Conservation (phyloP, 2,329 filamentous ascomycete species). For the Cladophialophora yegresii region DNA sequence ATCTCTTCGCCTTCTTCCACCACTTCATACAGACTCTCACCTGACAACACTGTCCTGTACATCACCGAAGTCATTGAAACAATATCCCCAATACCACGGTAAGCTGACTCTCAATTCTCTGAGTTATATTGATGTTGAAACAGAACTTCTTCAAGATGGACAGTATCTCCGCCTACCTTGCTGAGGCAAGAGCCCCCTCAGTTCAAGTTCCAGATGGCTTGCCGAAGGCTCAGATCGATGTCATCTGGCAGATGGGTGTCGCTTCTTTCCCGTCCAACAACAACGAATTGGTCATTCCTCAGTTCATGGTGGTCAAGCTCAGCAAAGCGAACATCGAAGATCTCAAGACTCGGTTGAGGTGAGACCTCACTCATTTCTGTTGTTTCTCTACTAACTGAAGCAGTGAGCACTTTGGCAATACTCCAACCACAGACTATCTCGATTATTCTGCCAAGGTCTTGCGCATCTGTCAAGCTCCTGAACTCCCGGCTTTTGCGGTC, state of each 20-base stretch:
- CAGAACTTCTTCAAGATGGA: constrained; percentile 13
- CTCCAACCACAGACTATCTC: constrained; percentile 38
- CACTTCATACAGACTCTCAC: neutral
- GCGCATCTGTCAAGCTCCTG: constrained; percentile 40
- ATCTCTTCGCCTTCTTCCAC: neutral
- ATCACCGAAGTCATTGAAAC: neutral
- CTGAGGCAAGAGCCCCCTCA: neutral
- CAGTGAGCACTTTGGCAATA: constrained; percentile 37
- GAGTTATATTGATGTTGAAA: constrained; percentile 5
- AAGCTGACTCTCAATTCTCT: neutral
- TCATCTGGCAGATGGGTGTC: constrained; percentile 41
- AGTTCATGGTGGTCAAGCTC: constrained; percentile 40
- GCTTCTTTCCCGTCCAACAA: constrained; percentile 40
- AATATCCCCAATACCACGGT: neutral
- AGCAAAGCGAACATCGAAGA: constrained; percentile 39
- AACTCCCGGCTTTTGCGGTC: neutral
- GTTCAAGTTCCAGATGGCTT: neutral
- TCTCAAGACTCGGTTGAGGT: constrained; percentile 41
- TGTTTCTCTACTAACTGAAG: constrained; percentile 22
- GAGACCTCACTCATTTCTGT: constrained; percentile 18
- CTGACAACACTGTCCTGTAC: neutral
- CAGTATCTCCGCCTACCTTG: neutral
- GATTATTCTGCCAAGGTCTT: constrained; percentile 39
- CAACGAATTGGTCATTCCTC: constrained; percentile 41
- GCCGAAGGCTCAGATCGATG: constrained; percentile 27